phyloP scores from a whole-genome alignment of 345 rosid genomes.

The Gossypium raimondii region DNA sequence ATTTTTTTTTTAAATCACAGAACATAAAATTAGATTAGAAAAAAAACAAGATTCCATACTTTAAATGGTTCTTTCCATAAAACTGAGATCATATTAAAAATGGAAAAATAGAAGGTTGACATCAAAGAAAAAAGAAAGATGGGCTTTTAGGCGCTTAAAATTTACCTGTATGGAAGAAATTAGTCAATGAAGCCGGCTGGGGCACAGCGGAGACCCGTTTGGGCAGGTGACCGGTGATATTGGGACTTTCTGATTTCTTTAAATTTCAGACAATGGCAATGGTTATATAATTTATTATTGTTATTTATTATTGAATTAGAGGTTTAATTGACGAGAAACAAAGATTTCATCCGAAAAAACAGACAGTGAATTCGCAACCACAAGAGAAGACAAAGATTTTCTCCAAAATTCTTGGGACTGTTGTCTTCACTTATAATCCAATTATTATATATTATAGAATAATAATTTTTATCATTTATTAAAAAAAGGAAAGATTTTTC shows the following conservation, averaged over 20 bases:
- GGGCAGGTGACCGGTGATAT: neutral
- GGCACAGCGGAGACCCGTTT: neutral
- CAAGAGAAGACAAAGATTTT: neutral
- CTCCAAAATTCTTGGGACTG: neutral
- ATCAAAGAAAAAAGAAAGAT: constrained; percentile 8
- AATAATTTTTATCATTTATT: no score
- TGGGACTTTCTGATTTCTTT: neutral
- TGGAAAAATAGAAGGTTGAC: constrained; percentile 5
- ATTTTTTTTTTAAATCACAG: no score
- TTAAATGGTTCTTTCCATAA: constrained; percentile 9
- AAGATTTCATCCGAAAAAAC: neutral
- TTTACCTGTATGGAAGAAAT: neutral
- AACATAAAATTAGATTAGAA: neutral
- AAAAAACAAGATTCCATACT: constrained; percentile 8
- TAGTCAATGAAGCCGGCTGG: neutral
- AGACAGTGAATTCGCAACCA: neutral
- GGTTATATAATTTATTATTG: neutral
- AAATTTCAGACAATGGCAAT: neutral
- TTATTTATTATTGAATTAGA: neutral
- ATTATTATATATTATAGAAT: neutral
- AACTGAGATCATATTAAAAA: constrained; percentile 1
- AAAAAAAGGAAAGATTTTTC: no score
- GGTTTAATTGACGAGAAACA: neutral
- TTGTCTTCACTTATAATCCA: neutral
- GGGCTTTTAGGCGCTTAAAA: constrained; percentile 9